Conservation (phyloP, 345 rosid genomes). For the Toxicodendron radicans region DNA sequence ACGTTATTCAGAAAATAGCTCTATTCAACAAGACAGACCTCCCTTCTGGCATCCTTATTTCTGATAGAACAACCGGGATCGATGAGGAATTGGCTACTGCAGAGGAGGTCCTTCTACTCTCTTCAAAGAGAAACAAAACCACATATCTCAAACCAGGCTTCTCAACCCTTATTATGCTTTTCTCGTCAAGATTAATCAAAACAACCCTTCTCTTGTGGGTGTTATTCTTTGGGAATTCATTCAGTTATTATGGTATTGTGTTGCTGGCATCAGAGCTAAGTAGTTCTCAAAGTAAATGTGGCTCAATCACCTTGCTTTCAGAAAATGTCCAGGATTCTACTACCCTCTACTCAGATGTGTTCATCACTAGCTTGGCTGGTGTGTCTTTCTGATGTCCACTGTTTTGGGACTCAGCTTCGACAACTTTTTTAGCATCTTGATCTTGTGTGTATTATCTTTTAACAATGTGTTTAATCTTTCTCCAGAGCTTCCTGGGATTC, state of each 20-base stretch:
- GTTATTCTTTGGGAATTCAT: conserved; percentile 54
- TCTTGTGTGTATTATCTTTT: background rate
- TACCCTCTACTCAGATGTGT: conserved; percentile 40
- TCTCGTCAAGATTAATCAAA: conserved; percentile 45
- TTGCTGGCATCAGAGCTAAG: conserved; percentile 60
- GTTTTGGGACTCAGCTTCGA: background rate
- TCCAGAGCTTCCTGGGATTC: conserved; percentile 60
- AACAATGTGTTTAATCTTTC: background rate
- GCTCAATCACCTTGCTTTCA: conserved; percentile 12
- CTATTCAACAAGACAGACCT: conserved; percentile 35
- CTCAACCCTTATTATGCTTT: conserved; percentile 39
- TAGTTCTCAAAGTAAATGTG: conserved; percentile 33
- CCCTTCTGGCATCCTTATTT: conserved; percentile 50
- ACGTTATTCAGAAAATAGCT: conserved; percentile 47
- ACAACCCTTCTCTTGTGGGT: conserved; percentile 57
- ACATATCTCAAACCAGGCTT: conserved; percentile 31
- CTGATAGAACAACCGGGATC: conserved; percentile 26
- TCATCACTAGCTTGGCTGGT: conserved; percentile 41
- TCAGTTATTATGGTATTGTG: conserved; percentile 65
- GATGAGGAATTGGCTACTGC: conserved; percentile 18
- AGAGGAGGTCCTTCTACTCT: conserved; percentile 24
- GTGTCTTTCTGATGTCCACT: background rate
- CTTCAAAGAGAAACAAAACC: conserved; percentile 12
- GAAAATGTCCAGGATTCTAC: conserved; percentile 17
- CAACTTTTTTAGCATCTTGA: background rate